Conservation (phyloP, 2,329 filamentous ascomycete genomes). For the Colletotrichum siamense region DNA sequence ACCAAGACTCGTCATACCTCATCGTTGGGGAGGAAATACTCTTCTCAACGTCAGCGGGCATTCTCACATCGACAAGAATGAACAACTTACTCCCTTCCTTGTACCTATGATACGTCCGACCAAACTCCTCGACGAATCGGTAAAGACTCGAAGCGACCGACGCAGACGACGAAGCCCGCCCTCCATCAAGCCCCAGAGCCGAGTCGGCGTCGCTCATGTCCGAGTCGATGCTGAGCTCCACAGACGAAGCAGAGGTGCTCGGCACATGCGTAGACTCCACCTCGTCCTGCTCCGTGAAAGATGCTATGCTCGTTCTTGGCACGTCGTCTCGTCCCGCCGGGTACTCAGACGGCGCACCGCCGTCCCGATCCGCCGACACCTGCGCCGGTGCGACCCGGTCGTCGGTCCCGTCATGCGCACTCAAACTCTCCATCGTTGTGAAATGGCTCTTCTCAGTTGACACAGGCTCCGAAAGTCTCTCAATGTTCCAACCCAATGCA, state of each 20-base stretch:
- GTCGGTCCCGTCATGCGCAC: not conserved
- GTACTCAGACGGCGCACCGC: not conserved
- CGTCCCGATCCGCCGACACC: not conserved
- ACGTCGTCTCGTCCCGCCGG: not conserved
- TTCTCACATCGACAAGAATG: too few relatives aligned
- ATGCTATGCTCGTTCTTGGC: not conserved
- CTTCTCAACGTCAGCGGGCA: not conserved
- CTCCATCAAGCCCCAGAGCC: not conserved
- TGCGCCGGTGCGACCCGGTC: not conserved
- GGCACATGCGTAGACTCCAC: slow-evolving; percentile 21
- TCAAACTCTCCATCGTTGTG: not conserved
- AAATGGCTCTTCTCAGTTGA: not conserved
- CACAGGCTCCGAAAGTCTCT: too few relatives aligned
- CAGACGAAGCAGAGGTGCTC: not conserved
- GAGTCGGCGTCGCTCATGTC: slow-evolving; percentile 9
- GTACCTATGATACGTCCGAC: slow-evolving; percentile 11
- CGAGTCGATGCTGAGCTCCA: not conserved
- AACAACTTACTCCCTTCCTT: slow-evolving; percentile 4
- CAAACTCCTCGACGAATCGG: slow-evolving; percentile 11
- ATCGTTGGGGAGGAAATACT: slow-evolving; percentile 14
- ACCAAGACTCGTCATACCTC: not conserved
- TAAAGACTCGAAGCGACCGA: slow-evolving; percentile 11
- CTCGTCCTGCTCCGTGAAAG: not conserved
- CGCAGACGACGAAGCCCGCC: not conserved
- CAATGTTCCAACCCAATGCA: not conserved